Percentiles rank a stretch among this genome's conserved stretches.
phyloP scores from a whole-genome alignment of 768 basidiomycete genomes.

The Pleurotus tuber-regium region DNA sequence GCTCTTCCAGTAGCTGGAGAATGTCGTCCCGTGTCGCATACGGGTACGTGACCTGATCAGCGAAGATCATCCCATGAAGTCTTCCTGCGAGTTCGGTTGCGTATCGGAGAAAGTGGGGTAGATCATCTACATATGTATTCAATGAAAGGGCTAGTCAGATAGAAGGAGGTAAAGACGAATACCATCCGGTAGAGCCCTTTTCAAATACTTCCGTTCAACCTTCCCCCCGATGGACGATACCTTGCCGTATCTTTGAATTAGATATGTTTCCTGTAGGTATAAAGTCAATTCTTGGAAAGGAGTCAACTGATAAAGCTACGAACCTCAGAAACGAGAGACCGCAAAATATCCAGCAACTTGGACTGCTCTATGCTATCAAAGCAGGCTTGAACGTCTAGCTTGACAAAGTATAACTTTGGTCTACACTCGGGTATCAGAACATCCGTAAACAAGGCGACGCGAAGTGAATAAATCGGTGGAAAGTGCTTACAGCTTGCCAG shows the following conservation, averaged over 20 bases:
- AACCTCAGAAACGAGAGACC: slow-evolving; percentile 72
- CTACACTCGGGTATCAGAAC: too few species aligned
- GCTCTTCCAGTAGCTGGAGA: slow-evolving; percentile 77
- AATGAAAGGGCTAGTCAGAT: neutral
- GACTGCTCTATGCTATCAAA: slow-evolving; percentile 96
- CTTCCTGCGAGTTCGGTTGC: slow-evolving; percentile 65
- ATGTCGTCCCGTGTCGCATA: slow-evolving; percentile 54
- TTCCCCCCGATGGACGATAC: slow-evolving; percentile 56
- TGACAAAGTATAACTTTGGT: slow-evolving; percentile 91
- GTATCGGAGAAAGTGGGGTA: slow-evolving; percentile 68
- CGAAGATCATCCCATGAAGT: slow-evolving; percentile 76
- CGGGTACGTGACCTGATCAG: slow-evolving; percentile 73
- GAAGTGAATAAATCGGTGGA: neutral
- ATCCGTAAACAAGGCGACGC: too few species aligned
- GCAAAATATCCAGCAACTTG: slow-evolving; percentile 76
- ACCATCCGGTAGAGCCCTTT: slow-evolving; percentile 71
- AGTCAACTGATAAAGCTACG: neutral
- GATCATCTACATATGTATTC: slow-evolving; percentile 55
- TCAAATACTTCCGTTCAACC: slow-evolving; percentile 53
- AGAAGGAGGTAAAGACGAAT: neutral
- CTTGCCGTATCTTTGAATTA: slow-evolving; percentile 68
- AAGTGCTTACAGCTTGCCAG: slow-evolving; percentile 48
- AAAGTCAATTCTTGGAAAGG: slow-evolving; percentile 1
- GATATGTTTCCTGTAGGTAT: slow-evolving; percentile 59
- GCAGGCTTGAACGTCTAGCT: slow-evolving; percentile 93